Evolutionary conservation across 768 basidiomycete species (phyloP).

Genomic region (Suillus americanus): DNA sequence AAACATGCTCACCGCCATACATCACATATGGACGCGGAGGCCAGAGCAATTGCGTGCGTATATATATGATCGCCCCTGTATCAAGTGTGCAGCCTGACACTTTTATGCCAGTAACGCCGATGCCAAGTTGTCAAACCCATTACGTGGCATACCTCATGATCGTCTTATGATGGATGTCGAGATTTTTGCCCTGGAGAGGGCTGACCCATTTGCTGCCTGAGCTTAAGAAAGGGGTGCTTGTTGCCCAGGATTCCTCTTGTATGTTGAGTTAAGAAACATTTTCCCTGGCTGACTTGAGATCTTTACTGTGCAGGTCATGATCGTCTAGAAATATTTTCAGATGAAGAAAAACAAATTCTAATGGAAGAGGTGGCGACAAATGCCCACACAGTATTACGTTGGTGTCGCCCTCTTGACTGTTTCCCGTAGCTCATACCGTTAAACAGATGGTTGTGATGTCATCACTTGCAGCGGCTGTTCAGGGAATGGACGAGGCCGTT

Average conservation of each 20-base stretch:
- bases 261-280: slow-evolving; percentile 39
- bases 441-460: slow-evolving; percentile 54
- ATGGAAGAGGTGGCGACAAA: slow-evolving; percentile 53
- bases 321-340: slow-evolving; percentile 38
- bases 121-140: slow-evolving; percentile 54
- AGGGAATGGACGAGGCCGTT: slow-evolving; percentile 50
- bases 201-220: slow-evolving; percentile 41
- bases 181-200: slow-evolving; percentile 49
- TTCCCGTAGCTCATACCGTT: slow-evolving; percentile 36
- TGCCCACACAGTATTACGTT: slow-evolving; percentile 43
- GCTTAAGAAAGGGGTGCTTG: slow-evolving; percentile 68
- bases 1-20: slow-evolving; percentile 7
- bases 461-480: slow-evolving; percentile 79
- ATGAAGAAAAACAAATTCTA: slow-evolving; percentile 44
- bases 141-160: slow-evolving; percentile 58
- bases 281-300: slow-evolving; percentile 16
- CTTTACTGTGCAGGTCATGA: slow-evolving; percentile 39
- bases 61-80: too few species aligned
- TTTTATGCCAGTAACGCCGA: slow-evolving; percentile 31
- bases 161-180: slow-evolving; percentile 61
- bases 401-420: slow-evolving; percentile 3
- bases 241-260: slow-evolving; percentile 66
- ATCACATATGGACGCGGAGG: slow-evolving; percentile 18
- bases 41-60: slow-evolving; percentile 20
- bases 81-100: neutral